phyloP scores from a whole-genome alignment of 2,329 filamentous ascomycete species.

The Fusarium sp. region DNA sequence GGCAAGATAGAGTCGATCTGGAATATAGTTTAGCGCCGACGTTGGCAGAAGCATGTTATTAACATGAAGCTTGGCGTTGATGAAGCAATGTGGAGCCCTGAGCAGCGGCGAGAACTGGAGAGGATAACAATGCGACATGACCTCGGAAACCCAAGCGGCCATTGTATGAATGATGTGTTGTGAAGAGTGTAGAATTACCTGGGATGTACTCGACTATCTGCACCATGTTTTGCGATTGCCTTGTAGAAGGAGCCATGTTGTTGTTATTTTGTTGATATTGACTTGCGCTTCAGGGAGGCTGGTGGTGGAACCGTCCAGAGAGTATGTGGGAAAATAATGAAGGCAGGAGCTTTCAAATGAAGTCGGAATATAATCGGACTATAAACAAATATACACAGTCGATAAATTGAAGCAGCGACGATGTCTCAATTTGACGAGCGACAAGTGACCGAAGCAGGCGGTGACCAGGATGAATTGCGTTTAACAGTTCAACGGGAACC shows the following conservation, averaged over 20 bases:
- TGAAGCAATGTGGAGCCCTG: slow-evolving; percentile 18
- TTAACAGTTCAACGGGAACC: slow-evolving; percentile 24
- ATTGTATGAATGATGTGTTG: slow-evolving; percentile 19
- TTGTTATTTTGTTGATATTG: slow-evolving; percentile 33
- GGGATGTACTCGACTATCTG: slow-evolving; percentile 97
- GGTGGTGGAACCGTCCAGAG: slow-evolving; percentile 17
- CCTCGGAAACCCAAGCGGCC: slow-evolving; percentile 15
- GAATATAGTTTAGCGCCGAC: slow-evolving; percentile 45
- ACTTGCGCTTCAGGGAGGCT: slow-evolving; percentile 38
- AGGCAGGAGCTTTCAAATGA: slow-evolving; percentile 4
- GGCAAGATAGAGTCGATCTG: slow-evolving; percentile 94
- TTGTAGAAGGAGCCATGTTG: slow-evolving; percentile 63
- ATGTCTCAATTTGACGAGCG: slow-evolving; percentile 25
- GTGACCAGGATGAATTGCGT: slow-evolving; percentile 36
- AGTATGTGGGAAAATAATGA: neutral
- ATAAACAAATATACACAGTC: slow-evolving; percentile 23
- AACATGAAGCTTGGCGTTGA: slow-evolving; percentile 12
- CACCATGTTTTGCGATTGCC: slow-evolving; percentile 72
- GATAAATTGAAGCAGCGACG: slow-evolving; percentile 16
- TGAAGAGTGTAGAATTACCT: slow-evolving; percentile 65
- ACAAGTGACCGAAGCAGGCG: slow-evolving; percentile 28
- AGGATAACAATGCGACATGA: slow-evolving; percentile 50
- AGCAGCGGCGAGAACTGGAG: slow-evolving; percentile 16
- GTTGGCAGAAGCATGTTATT: slow-evolving; percentile 25
- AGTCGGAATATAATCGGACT: slow-evolving; percentile 4